phyloP scores from a whole-genome alignment of 306 rosid genomes.

The Fagus crenata region DNA sequence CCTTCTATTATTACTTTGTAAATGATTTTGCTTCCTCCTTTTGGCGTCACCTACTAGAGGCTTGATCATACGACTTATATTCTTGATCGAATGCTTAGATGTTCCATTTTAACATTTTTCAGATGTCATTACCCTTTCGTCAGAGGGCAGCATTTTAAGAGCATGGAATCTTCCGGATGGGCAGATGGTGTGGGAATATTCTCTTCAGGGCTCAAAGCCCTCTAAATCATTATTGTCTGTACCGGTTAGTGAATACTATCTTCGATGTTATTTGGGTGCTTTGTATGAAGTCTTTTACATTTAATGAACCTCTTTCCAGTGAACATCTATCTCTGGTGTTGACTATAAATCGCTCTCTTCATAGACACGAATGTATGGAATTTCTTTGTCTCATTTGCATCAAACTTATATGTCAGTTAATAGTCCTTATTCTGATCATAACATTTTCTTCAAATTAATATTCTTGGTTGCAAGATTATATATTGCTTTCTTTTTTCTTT shows the following conservation, averaged over 20 bases:
- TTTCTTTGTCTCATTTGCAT: background rate
- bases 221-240: constrained; percentile 67
- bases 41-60: background rate
- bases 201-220: constrained; percentile 56
- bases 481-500: background rate
- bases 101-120: constrained; percentile 34
- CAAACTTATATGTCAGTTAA: background rate
- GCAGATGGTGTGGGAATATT: constrained; percentile 96
- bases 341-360: background rate
- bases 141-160: constrained; percentile 76
- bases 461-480: background rate
- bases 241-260: constrained; percentile 56
- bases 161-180: constrained; percentile 99
- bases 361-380: background rate
- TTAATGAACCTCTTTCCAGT: background rate
- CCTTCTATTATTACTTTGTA: constrained; percentile 17
- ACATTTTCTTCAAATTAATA: background rate
- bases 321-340: background rate
- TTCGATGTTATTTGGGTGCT: constrained; percentile 14
- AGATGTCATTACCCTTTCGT: constrained; percentile 92
- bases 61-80: constrained; percentile 9
- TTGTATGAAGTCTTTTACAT: constrained; percentile 11
- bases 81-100: constrained; percentile 12
- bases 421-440: background rate
- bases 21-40: constrained; percentile 11